Percentiles rank a stretch among this genome's conserved stretches.
These are phyloP conservation scores for Boletus huronensis DNA, from an alignment of 768 basidiomycete genomes.

Conservation along the genomic window DNA sequence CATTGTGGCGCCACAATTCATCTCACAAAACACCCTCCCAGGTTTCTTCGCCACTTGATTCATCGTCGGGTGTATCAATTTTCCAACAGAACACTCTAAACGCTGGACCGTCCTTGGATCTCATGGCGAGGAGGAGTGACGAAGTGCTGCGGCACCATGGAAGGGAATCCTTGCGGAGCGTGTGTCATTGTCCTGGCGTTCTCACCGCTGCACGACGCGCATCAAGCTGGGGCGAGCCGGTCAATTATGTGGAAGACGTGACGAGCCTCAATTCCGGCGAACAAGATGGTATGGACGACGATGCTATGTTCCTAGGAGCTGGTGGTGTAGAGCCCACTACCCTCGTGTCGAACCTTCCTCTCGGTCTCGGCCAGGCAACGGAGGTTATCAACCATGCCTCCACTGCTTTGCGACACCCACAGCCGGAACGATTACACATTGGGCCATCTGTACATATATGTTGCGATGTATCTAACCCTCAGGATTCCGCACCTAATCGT, in stretches of 20 bases:
- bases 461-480: constrained; percentile 23
- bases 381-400: constrained; percentile 21
- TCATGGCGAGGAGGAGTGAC: constrained; percentile 39
- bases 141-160: constrained; percentile 39
- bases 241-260: constrained; percentile 40
- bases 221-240: constrained; percentile 60
- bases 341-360: constrained; percentile 34
- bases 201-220: constrained; percentile 52
- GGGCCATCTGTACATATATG: constrained; percentile 19
- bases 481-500: constrained; percentile 22
- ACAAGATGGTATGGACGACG: constrained; percentile 46
- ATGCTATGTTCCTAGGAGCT: constrained; percentile 52
- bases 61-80: constrained; percentile 31
- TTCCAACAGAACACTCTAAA: constrained; percentile 21
- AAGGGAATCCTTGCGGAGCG: constrained; percentile 24
- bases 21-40: constrained; percentile 25
- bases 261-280: constrained; percentile 45
- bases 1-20: constrained; percentile 24
- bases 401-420: constrained; percentile 26
- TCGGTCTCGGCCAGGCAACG: constrained; percentile 28
- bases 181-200: constrained; percentile 25
- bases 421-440: constrained; percentile 28
- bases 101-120: constrained; percentile 18
- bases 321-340: constrained; percentile 40
- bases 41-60: constrained; percentile 31